Base-by-base conservation (phyloP, 2,329 filamentous ascomycete genomes). In the Periglandula ipomoeae region DNA sequence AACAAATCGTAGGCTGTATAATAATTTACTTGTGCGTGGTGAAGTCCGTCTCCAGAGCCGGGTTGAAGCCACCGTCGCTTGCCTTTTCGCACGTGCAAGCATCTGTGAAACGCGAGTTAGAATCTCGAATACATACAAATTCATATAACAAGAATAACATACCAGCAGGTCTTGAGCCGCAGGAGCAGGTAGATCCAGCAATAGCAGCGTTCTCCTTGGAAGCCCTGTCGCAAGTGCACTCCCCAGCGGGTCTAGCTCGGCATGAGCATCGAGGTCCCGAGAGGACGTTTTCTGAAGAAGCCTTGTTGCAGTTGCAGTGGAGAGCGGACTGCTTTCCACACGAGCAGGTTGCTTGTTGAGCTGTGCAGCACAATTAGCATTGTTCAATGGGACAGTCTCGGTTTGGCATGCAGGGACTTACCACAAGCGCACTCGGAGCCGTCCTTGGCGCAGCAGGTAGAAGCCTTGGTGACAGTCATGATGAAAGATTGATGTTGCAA, bases 291-390 rank as follows among this genome's bases (percentile, higher is more conserved):
- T 96, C 90, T 15, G 73, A 69, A 4, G 75, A 55, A 4, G 89
- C 78, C 68, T 88, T 90, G 60, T 81, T 81, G 72, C 91, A 96
- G 53, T 75, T 85, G 79, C 91, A 97, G 65, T 90, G 76, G 44
- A 95, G 81, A 44, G 91, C 91, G 4, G 82, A 80, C 65, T 93
- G 79, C 74, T 95, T 82, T 63, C 91, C 91, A 66, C 91, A 97
- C 15, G 88, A 94, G 80, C 89, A 95, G 52, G 75, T 84, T 8
- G 81, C 81, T 67, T 84, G 75, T 59, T 79, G 67, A 58, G 80
- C 81, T 80, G 24, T 9, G 13, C 7, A 3, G 15, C 20, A 15
- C 23, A 32, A 37, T 47, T 10, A 19, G 19, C 22, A 23, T n/a
- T 5, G 5, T 5, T 32, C 27, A 10, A 15, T 15, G 30, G 10